These are phyloP conservation scores for Phytophthora hibernalis DNA, from an alignment of 352 stramenopile species.

Conservation along the genomic window DNA sequence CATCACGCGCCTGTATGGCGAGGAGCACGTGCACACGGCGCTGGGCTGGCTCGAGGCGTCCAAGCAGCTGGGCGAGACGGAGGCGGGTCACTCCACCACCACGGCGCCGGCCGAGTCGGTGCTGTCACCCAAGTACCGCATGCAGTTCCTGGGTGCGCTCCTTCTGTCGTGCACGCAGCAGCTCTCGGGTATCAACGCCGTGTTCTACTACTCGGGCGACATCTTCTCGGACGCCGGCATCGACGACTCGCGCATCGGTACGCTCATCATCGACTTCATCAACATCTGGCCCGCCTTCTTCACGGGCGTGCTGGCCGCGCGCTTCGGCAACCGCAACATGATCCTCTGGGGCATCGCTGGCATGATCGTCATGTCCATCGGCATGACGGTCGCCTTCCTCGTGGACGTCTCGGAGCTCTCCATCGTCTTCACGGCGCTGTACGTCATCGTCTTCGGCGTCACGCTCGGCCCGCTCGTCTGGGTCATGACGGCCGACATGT, in stretches of 20 bases:
- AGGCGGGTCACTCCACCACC: not conserved
- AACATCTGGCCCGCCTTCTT: too few relatives aligned
- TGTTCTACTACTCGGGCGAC: too few relatives aligned
- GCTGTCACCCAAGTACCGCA: conserved; percentile 35
- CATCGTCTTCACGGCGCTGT: conserved; percentile 57
- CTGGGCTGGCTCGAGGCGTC: conserved; percentile 12
- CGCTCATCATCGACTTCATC: too few relatives aligned
- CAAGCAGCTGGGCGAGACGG: conserved; percentile 21
- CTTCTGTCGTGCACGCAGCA: conserved; percentile 32
- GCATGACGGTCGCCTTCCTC: conserved; percentile 57
- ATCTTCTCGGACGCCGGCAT: too few relatives aligned
- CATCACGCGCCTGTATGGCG: not conserved
- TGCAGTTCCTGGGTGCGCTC: conserved; percentile 40
- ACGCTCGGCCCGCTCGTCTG: too few relatives aligned
- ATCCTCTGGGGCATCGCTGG: conserved; percentile 49
- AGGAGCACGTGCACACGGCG: not conserved
- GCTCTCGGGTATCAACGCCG: conserved; percentile 52
- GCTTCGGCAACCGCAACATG: conserved; percentile 63
- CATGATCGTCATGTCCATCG: conserved; percentile 59
- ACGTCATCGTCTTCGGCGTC: conserved; percentile 9
- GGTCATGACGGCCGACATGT: conserved; percentile 16
- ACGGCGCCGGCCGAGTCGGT: conserved; percentile 23
- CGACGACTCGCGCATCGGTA: too few relatives aligned
- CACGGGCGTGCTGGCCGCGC: conserved; percentile 40
- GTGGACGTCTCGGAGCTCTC: conserved; percentile 43